Conservation (phyloP, 352 stramenopile species). For the Globisporangium orthogonon region DNA sequence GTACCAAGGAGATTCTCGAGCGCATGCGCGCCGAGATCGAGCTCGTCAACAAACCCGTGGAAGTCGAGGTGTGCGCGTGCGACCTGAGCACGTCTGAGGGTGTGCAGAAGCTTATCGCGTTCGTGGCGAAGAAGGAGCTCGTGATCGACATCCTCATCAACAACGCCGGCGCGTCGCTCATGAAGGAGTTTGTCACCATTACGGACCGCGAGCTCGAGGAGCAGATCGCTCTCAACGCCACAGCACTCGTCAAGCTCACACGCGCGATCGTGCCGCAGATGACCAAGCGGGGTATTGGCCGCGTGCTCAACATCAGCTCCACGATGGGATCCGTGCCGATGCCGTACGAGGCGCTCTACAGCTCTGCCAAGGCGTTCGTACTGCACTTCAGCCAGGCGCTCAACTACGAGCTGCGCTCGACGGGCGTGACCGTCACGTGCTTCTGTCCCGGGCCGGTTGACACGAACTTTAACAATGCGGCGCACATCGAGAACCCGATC, state of each 20-base stretch:
- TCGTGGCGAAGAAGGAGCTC: constrained; percentile 47
- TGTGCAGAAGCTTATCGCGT: constrained; percentile 49
- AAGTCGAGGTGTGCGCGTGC: constrained; percentile 51
- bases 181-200: constrained; percentile 37
- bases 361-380: constrained; percentile 71
- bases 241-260: constrained; percentile 53
- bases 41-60: constrained; percentile 51
- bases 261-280: constrained; percentile 67
- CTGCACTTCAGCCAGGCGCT: constrained; percentile 70
- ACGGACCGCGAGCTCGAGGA: constrained; percentile 37
- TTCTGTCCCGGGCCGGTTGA: constrained; percentile 59
- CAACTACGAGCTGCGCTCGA: constrained; percentile 74
- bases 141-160: constrained; percentile 85
- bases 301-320: constrained; percentile 81
- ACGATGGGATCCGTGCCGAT: constrained; percentile 39
- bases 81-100: constrained; percentile 48
- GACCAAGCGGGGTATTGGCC: constrained; percentile 52
- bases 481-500: constrained; percentile 25
- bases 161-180: constrained; percentile 49
- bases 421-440: constrained; percentile 75
- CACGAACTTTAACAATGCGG: constrained; percentile 63
- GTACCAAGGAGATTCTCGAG: constrained; percentile 51
- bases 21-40: constrained; percentile 73
- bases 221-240: constrained; percentile 68
- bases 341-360: constrained; percentile 68